Base-by-base conservation (phyloP, 495 filamentous ascomycete genomes). In the Penicillium dipodomyicola region DNA sequence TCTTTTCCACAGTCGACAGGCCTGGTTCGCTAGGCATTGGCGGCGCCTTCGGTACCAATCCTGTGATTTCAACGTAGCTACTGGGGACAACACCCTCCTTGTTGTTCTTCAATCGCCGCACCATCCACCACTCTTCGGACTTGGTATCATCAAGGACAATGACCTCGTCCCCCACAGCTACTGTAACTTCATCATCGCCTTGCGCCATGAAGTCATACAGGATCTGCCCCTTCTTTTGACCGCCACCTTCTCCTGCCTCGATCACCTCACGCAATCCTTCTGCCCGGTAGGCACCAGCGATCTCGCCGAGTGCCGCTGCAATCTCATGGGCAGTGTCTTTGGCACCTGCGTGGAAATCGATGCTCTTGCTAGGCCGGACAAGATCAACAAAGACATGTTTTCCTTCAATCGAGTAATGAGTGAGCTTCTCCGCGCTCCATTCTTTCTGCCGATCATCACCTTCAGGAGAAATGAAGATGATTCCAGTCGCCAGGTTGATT, bases 61-160 rank as follows among this genome's bases (percentile, higher is more conserved):
- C 89, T 11, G 81, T 89, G 29, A 95, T 77, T 69, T 99, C 94
- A 49, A 97, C 86, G 70, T 97, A 99, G 72, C 89, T 95, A 75
- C 91, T 92, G 5, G 94, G 94, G n/a, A 99, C 92, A 11, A 97
- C 94, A n/a, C 94, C 95, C 68, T 96, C 90, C 65, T 89, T 90
- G 45, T 90, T 89, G 69, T 92, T 97, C 76, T 91, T 92, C 47
- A 96, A 59, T 30, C 92, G 84, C 46, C 89, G 84, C 11, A 99
- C 92, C 79, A 92, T 88, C 93, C 95, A 97, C 94, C 94, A 99
- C 68, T 99, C 94, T 44, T 96, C 92, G 50, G 92, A 96, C 71
- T 89, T 91, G 54, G 78, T 83, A 67, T 96, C 92, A 65, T 99
- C 93, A 39, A 97, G 64, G 50, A 99, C 79, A 48, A 95, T 74